Conservation (phyloP, 2,329 filamentous ascomycete species). For the Colletotrichum destructivum region DNA sequence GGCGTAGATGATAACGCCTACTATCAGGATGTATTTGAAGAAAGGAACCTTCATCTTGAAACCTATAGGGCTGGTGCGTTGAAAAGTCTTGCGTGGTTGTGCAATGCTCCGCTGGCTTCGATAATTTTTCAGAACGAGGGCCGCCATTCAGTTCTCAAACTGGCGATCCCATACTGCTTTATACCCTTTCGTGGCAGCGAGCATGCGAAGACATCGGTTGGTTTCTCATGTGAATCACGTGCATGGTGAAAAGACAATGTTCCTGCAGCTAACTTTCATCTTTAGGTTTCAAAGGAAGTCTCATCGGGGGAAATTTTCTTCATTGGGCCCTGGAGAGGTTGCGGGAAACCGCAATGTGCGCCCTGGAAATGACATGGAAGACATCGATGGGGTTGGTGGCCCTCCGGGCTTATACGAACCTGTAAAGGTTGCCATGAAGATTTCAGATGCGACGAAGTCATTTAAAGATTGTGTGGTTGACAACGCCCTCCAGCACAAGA, state of each 20-base stretch:
- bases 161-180: background rate
- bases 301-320: background rate
- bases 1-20: slow-evolving; percentile 12
- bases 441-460: slow-evolving; percentile 16
- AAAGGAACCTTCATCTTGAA: slow-evolving; percentile 5
- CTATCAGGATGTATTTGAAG: slow-evolving; percentile 3
- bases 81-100: background rate
- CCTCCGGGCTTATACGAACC: background rate
- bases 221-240: background rate
- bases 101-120: background rate
- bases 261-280: slow-evolving; percentile 18
- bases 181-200: background rate
- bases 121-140: background rate
- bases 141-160: too few species aligned
- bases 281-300: slow-evolving; percentile 22
- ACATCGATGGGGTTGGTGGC: background rate
- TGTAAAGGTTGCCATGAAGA: background rate
- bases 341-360: background rate
- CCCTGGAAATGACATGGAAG: background rate
- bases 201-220: background rate
- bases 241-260: too few species aligned
- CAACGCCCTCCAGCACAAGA: background rate
- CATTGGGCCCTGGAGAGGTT: background rate
- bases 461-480: background rate
- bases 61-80: background rate